phyloP scores from a whole-genome alignment of 352 stramenopile species.

The Globisporangium lucens region DNA sequence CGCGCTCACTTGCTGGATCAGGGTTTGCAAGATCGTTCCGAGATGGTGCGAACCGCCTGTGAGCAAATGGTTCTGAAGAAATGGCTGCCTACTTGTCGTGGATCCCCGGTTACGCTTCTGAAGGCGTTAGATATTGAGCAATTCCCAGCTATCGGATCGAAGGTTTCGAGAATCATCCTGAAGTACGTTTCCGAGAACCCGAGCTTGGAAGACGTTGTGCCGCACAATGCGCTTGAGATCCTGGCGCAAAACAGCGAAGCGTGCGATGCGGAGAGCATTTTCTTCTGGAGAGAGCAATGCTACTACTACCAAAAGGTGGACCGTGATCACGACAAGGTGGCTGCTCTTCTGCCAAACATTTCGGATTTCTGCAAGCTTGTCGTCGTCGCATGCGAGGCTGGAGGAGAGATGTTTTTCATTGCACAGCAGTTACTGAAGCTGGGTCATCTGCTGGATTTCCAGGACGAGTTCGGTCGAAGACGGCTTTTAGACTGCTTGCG shows the following conservation, averaged over 20 bases:
- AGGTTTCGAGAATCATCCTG: slow-evolving; percentile 48
- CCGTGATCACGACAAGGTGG: slow-evolving; percentile 50
- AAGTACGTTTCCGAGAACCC: slow-evolving; percentile 41
- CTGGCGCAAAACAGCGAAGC: slow-evolving; percentile 36
- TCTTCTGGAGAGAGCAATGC: slow-evolving; percentile 83
- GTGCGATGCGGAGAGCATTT: slow-evolving; percentile 53
- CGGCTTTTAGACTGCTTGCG: slow-evolving; percentile 62
- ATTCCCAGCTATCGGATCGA: slow-evolving; percentile 43
- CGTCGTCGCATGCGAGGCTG: slow-evolving; percentile 37
- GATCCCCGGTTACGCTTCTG: slow-evolving; percentile 51
- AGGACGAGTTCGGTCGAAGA: slow-evolving; percentile 77
- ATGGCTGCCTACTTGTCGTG: slow-evolving; percentile 58
- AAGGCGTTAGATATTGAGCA: slow-evolving; percentile 67
- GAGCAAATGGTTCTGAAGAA: slow-evolving; percentile 70
- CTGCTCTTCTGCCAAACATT: slow-evolving; percentile 54
- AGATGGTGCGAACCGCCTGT: slow-evolving; percentile 45
- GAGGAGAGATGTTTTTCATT: slow-evolving; percentile 57
- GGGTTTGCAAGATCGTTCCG: slow-evolving; percentile 63
- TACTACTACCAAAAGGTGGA: slow-evolving; percentile 66
- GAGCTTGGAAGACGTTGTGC: slow-evolving; percentile 26
- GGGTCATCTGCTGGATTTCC: slow-evolving; percentile 67
- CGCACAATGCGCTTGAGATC: slow-evolving; percentile 47
- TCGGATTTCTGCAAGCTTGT: slow-evolving; percentile 73
- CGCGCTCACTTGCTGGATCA: slow-evolving; percentile 73
- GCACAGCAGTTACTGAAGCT: slow-evolving; percentile 64